Base-by-base conservation (phyloP, 2,329 filamentous ascomycete species). In the Botrytis cinerea region DNA sequence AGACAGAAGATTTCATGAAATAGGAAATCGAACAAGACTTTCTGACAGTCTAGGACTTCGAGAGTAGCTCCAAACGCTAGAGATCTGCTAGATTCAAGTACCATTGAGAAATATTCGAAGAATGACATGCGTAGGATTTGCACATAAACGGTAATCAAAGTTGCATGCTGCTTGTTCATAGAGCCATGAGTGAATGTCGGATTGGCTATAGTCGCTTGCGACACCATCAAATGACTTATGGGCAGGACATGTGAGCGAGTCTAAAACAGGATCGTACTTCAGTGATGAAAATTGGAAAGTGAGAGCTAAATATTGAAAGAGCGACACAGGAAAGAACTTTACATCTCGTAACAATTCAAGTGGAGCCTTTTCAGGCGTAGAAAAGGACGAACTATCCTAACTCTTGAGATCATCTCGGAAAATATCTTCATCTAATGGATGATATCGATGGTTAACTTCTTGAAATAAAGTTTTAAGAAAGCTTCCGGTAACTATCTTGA, bases 181-280 rank as follows among this genome's bases (percentile, higher is more conserved):
- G 79, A 25, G 82, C 82, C 54, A 89, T 77, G 60, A 91, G 84
- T 14, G 85, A 83, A 46, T 86, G 81, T 9, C 87, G 0, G 86
- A 85, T 72, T 90, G 87, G 77, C 88, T 89, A 77, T 90, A 90
- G 72, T 90, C 89, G n/a, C 82, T 81, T 4, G 88, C 88, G 32
- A 91, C 80, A 69, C 90, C 87, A 78, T 90, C 87, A 75, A 89
- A 88, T 2, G 85, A 86, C 86, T 89, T 89, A 63, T 84, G 86
- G 8, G 84, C 85, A 0, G 86, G 85, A 77, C 89, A 89, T 79
- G 90, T 90, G 68, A 91, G 82, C 2, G 84, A 83, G 43, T 87
- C 85, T 66, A 89, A 88, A 5, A 81, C 84, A 57, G 84, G 80
- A 45, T 87, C 84, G 12, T 84, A 81, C 22, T 83, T 83, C 2